Conservation (phyloP, 495 filamentous ascomycete genomes). For the Penicillium waksmanii region DNA sequence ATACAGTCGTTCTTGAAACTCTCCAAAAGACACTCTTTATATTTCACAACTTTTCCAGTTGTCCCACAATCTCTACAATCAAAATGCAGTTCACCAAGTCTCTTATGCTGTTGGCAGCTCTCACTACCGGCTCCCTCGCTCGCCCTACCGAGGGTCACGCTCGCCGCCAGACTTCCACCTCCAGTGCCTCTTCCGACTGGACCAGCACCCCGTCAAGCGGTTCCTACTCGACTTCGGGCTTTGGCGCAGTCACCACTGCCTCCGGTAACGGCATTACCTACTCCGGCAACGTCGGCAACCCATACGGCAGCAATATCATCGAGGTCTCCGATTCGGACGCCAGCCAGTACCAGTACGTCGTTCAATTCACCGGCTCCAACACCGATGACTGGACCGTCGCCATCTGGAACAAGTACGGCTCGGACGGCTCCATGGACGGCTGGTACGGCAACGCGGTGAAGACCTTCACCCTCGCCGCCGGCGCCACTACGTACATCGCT, state of each 20-base stretch:
- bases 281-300: slow-evolving; percentile 51
- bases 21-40: slow-evolving; percentile 8
- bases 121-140: slow-evolving; percentile 34
- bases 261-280: slow-evolving; percentile 39
- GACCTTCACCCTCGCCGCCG: slow-evolving; percentile 46
- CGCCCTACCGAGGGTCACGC: slow-evolving; percentile 22
- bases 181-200: slow-evolving; percentile 21
- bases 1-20: slow-evolving; percentile 14
- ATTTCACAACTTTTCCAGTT: slow-evolving; percentile 10
- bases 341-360: slow-evolving; percentile 49
- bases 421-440: slow-evolving; percentile 41
- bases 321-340: slow-evolving; percentile 38
- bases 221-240: slow-evolving; percentile 31
- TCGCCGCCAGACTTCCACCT: slow-evolving; percentile 31
- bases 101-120: slow-evolving; percentile 42
- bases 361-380: slow-evolving; percentile 46
- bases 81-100: slow-evolving; percentile 44
- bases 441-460: slow-evolving; percentile 46
- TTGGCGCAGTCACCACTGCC: slow-evolving; percentile 35
- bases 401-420: slow-evolving; percentile 58
- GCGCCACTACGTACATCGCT: slow-evolving; percentile 48
- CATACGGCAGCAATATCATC: slow-evolving; percentile 59
- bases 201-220: slow-evolving; percentile 28
- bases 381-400: slow-evolving; percentile 44
- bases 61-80: slow-evolving; percentile 17